phyloP scores from a whole-genome alignment of 2,329 filamentous ascomycete species.

The Didymella glomerata region DNA sequence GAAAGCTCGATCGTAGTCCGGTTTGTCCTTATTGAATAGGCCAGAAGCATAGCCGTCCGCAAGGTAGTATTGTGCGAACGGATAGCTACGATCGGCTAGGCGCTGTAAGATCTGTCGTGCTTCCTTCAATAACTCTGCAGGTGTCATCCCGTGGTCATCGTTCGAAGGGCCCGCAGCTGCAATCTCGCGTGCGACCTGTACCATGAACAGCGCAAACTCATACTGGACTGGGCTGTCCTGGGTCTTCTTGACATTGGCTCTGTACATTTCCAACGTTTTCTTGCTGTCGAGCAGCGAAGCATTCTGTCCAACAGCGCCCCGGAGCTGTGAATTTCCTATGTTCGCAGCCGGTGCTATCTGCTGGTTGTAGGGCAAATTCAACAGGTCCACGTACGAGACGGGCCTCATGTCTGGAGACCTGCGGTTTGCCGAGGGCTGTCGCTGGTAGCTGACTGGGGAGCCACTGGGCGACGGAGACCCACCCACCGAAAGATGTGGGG shows the following conservation, averaged over 20 bases:
- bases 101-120: conserved; percentile 88
- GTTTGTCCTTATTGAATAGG: conserved; percentile 91
- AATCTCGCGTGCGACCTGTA: conserved; percentile 85
- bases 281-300: conserved; percentile 89
- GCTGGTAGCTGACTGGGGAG: conserved; percentile 55
- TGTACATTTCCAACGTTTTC: conserved; percentile 97
- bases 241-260: conserved; percentile 96
- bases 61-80: conserved; percentile 97
- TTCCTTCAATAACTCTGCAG: conserved; percentile 77
- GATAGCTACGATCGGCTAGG: conserved; percentile 86
- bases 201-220: conserved; percentile 94
- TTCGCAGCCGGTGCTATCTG: conserved; percentile 70
- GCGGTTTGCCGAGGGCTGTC: conserved; percentile 61
- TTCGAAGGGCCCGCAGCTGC: conserved; percentile 39
- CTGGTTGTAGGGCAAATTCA: conserved; percentile 79
- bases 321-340: conserved; percentile 83
- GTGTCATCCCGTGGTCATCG: conserved; percentile 56
- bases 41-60: conserved; percentile 94
- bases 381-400: conserved; percentile 67
- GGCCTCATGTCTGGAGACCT: conserved; percentile 67
- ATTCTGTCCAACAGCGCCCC: conserved; percentile 82
- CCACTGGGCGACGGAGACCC: conserved; percentile 49
- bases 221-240: conserved; percentile 90
- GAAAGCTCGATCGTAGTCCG: conserved; percentile 91
- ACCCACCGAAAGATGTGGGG: conserved; percentile 60